A percentile compares a stretch with the other conserved stretches of the same genome.
These are phyloP conservation scores for Debaryomyces subglobosus DNA, from an alignment of 1,139 yeast species.

Conservation along the genomic window DNA sequence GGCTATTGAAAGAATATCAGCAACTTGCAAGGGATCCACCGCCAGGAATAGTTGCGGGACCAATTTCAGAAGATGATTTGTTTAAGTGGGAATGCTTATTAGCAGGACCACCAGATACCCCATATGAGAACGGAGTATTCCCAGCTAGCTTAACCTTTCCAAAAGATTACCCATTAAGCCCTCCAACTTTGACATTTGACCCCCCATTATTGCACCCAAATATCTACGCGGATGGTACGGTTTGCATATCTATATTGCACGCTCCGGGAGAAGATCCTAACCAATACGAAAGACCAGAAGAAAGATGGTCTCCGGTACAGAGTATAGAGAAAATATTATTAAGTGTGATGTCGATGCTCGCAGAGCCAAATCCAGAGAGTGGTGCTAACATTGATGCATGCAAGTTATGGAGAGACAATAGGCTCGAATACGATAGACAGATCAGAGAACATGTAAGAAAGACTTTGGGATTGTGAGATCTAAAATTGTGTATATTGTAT, in stretches of 20 bases:
- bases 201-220: constrained; percentile 92
- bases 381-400: constrained; percentile 98
- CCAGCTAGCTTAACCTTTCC: constrained; percentile 87
- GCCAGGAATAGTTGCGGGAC: constrained; percentile 95
- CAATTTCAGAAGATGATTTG: constrained; percentile 76
- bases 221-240: constrained; percentile 91
- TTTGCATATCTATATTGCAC: constrained; percentile 91
- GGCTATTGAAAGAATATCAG: constrained; percentile 86
- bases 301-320: constrained; percentile 97
- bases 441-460: constrained; percentile 68
- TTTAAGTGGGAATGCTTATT: constrained; percentile 90
- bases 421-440: constrained; percentile 63
- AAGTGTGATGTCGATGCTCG: constrained; percentile 93
- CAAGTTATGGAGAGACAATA: constrained; percentile 87
- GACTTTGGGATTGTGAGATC: constrained; percentile 58
- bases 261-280: constrained; percentile 98
- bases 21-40: constrained; percentile 86
- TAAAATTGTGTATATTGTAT: background rate
- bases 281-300: constrained; percentile 92
- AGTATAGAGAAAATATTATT: constrained; percentile 91
- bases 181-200: constrained; percentile 82
- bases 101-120: constrained; percentile 92
- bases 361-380: constrained; percentile 95
- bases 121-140: constrained; percentile 92
- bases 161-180: constrained; percentile 86